phyloP scores from a whole-genome alignment of 768 basidiomycete species.

The Sistotremastrum niveocremeum region DNA sequence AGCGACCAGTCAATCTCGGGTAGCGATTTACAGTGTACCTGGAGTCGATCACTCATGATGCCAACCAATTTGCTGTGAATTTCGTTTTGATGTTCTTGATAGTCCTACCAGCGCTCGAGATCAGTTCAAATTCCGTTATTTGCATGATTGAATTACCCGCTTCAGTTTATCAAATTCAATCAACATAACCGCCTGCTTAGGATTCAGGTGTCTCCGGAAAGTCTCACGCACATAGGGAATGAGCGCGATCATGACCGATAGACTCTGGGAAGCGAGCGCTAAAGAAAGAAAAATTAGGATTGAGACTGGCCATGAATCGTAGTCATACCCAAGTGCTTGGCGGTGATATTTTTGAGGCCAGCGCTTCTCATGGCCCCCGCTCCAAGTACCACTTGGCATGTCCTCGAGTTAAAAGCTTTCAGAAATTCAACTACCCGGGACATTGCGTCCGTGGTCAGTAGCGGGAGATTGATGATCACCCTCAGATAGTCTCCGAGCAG shows the following conservation, averaged over 20 bases:
- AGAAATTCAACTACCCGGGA: constrained; percentile 86
- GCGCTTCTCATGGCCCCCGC: constrained; percentile 99
- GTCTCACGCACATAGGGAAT: constrained; percentile 94
- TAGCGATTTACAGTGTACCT: constrained; percentile 71
- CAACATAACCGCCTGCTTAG: constrained; percentile 92
- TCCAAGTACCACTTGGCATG: constrained; percentile 95
- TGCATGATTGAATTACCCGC: constrained; percentile 40
- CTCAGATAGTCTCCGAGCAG: constrained; percentile 77
- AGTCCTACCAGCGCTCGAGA: constrained; percentile 45
- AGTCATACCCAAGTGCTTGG: constrained; percentile 76
- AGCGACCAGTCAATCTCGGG: constrained; percentile 67
- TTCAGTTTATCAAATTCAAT: constrained; percentile 98
- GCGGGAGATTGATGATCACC: constrained; percentile 74
- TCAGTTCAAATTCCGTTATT: too few species aligned
- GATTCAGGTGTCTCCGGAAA: constrained; percentile 83
- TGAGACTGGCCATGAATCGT: constrained; percentile 9
- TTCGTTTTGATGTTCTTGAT: constrained; percentile 98
- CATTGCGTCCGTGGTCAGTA: constrained; percentile 94
- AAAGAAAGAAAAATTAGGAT: constrained; percentile 5
- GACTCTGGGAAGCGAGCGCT: constrained; percentile 93
- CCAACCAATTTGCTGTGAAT: constrained; percentile 95
- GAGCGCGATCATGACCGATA: constrained; percentile 87
- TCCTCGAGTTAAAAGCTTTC: constrained; percentile 95
- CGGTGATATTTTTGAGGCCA: constrained; percentile 95
- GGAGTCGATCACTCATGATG: constrained; percentile 93